phyloP scores from a whole-genome alignment of 2,329 filamentous ascomycete species.

The Cercospora zeae-maydis region DNA sequence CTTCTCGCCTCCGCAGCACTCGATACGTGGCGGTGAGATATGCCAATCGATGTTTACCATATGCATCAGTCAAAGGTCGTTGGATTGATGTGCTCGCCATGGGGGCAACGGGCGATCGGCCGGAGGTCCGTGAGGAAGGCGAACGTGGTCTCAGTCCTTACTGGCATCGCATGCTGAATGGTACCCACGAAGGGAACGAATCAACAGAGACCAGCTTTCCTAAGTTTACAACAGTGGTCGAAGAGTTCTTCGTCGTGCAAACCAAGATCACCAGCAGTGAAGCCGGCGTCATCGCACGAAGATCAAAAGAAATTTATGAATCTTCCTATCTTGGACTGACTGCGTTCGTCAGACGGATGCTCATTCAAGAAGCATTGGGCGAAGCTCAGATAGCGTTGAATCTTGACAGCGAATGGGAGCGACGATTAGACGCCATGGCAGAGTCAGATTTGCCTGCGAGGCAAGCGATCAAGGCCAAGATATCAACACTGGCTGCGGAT shows the following conservation, averaged over 20 bases:
- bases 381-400: slow-evolving; percentile 39
- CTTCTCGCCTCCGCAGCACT: slow-evolving; percentile 57
- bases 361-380: slow-evolving; percentile 56
- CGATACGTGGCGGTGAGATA: slow-evolving; percentile 82
- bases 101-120: slow-evolving; percentile 64
- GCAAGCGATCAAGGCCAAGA: slow-evolving; percentile 54
- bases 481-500: slow-evolving; percentile 38
- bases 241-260: slow-evolving; percentile 44
- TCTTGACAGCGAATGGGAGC: slow-evolving; percentile 76
- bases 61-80: slow-evolving; percentile 70
- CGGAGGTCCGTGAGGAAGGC: slow-evolving; percentile 85
- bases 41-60: slow-evolving; percentile 82
- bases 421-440: slow-evolving; percentile 69
- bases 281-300: slow-evolving; percentile 22
- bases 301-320: slow-evolving; percentile 22
- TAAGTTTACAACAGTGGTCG: slow-evolving; percentile 44
- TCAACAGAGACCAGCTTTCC: slow-evolving; percentile 39
- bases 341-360: slow-evolving; percentile 49
- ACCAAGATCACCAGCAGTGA: slow-evolving; percentile 28
- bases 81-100: slow-evolving; percentile 88
- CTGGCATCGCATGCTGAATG: slow-evolving; percentile 64
- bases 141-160: slow-evolving; percentile 80
- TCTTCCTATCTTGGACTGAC: slow-evolving; percentile 30
- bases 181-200: slow-evolving; percentile 28
- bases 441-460: slow-evolving; percentile 66